A percentile compares a stretch with the other conserved stretches of the same genome.
Evolutionary conservation across 2,329 filamentous ascomycete species (phyloP).

Genomic region (Epichloe brachyelytri): DNA sequence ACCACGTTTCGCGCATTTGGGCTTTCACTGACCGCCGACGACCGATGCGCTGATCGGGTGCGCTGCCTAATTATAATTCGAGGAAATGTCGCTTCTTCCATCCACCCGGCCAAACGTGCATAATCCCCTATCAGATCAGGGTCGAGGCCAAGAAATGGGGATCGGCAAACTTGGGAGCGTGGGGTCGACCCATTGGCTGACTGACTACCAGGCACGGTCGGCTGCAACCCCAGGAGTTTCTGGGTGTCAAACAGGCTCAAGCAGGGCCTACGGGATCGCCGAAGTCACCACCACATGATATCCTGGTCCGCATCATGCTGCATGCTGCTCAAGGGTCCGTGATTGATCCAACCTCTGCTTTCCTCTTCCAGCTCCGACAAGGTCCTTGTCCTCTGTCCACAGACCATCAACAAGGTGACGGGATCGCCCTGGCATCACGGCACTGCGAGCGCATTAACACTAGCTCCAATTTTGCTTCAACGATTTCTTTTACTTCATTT

Average conservation of each 20-base stretch:
- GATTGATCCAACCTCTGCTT: neutral
- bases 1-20: too few species aligned
- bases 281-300: conserved; percentile 1
- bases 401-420: neutral
- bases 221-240: neutral
- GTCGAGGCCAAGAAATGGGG: too few species aligned
- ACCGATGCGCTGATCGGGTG: too few species aligned
- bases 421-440: neutral
- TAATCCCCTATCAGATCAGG: too few species aligned
- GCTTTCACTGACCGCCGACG: too few species aligned
- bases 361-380: neutral
- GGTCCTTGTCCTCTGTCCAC: neutral
- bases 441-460: neutral
- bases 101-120: too few species aligned
- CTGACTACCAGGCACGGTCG: too few species aligned
- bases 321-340: neutral
- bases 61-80: too few species aligned
- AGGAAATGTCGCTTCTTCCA: too few species aligned
- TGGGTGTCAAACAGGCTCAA: neutral
- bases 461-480: neutral
- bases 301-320: conserved; percentile 3
- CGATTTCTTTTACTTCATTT: neutral
- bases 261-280: conserved; percentile 3
- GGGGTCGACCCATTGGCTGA: too few species aligned
- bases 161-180: too few species aligned